A percentile compares a stretch with the other conserved stretches of the same genome.
phyloP scores from a whole-genome alignment of 768 basidiomycete genomes.

The Russula abietina region DNA sequence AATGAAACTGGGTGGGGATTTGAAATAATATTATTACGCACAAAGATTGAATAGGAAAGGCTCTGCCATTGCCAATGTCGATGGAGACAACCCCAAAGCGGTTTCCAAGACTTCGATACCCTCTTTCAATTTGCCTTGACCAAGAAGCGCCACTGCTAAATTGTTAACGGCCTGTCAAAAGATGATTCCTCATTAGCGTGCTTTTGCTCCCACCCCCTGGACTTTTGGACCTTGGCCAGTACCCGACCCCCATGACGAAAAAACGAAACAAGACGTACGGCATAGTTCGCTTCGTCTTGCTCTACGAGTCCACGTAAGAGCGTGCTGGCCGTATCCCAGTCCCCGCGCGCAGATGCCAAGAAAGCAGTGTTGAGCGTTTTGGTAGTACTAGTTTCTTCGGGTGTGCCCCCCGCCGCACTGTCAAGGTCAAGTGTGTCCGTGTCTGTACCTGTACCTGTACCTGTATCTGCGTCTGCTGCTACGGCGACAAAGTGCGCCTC shows the following conservation, averaged over 20 bases:
- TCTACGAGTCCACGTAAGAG: slow-evolving; percentile 41
- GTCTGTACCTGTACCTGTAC: no score
- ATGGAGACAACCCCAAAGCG: slow-evolving; percentile 57
- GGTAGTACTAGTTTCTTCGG: no score
- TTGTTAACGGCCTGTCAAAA: slow-evolving; percentile 63
- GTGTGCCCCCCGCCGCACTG: no score
- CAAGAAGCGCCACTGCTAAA: slow-evolving; percentile 62
- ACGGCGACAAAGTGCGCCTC: slow-evolving; percentile 51
- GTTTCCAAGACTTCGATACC: slow-evolving; percentile 64
- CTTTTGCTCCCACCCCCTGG: not conserved
- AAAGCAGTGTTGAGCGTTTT: slow-evolving; percentile 58
- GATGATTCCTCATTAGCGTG: not conserved
- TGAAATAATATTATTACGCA: slow-evolving; percentile 32
- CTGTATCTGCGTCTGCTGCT: slow-evolving; percentile 38
- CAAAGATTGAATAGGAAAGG: slow-evolving; percentile 84
- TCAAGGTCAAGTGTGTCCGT: no score
- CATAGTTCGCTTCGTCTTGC: slow-evolving; percentile 34
- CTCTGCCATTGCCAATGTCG: slow-evolving; percentile 67
- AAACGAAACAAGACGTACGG: not conserved
- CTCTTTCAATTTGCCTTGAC: slow-evolving; percentile 70
- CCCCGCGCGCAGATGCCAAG: slow-evolving; percentile 60
- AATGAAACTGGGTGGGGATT: not conserved
- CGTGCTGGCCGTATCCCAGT: slow-evolving; percentile 53
- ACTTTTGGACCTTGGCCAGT: no score
- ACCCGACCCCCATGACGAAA: no score